These are phyloP conservation scores for Pseudevernia furfuracea DNA, from an alignment of 495 filamentous ascomycete species.

Conservation along the genomic window DNA sequence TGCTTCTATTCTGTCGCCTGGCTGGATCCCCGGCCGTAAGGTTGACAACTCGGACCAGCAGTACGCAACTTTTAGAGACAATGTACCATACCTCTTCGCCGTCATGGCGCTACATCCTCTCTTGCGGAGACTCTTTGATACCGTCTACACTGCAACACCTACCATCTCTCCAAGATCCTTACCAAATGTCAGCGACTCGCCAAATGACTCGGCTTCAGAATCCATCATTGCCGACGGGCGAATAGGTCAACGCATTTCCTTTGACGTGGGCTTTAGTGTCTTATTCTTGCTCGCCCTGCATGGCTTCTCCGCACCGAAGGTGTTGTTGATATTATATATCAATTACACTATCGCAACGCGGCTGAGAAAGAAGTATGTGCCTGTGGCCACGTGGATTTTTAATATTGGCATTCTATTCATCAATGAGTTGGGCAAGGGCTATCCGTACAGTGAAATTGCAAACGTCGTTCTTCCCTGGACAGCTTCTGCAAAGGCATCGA, in stretches of 20 bases:
- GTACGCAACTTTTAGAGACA: slow-evolving; percentile 77
- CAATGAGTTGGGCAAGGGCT: slow-evolving; percentile 79
- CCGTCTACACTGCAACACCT: slow-evolving; percentile 19
- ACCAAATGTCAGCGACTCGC: slow-evolving; percentile 14
- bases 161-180: slow-evolving; percentile 15
- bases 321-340: slow-evolving; percentile 66
- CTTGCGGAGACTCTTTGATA: slow-evolving; percentile 62
- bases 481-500: slow-evolving; percentile 10
- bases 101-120: slow-evolving; percentile 72
- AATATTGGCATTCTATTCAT: slow-evolving; percentile 80
- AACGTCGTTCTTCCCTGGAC: slow-evolving; percentile 40
- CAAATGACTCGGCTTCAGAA: slow-evolving; percentile 11
- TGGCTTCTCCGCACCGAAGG: slow-evolving; percentile 76
- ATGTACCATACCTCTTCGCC: slow-evolving; percentile 69
- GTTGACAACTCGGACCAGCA: slow-evolving; percentile 89
- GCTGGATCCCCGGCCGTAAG: slow-evolving; percentile 93
- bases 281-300: slow-evolving; percentile 73
- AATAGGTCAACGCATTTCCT: slow-evolving; percentile 67
- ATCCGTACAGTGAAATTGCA: slow-evolving; percentile 58
- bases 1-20: slow-evolving; percentile 59
- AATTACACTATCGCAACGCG: slow-evolving; percentile 73
- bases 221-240: slow-evolving; percentile 49
- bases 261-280: slow-evolving; percentile 76
- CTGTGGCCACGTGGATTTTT: slow-evolving; percentile 83
- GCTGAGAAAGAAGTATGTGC: slow-evolving; percentile 59